Base-by-base conservation (phyloP, 2,329 filamentous ascomycete genomes). In the Acarospora socialis region DNA sequence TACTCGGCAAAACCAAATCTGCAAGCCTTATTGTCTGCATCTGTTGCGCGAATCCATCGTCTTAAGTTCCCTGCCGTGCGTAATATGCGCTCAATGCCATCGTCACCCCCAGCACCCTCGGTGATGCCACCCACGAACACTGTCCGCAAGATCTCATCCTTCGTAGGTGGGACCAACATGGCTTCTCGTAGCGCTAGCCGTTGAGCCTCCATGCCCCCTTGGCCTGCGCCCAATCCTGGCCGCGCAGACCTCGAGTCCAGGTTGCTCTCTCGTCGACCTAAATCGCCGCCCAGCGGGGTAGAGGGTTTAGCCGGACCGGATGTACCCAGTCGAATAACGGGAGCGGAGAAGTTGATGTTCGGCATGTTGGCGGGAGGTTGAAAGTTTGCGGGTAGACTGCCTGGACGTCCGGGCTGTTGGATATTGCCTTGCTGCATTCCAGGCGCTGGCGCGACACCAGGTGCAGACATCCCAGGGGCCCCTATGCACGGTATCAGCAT, bases 261-360 rank as follows among this genome's bases (percentile, higher is more conserved):
- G 22, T 55, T 54, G 38, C 54, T 54, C 32, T 71, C 65, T 40
- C 64, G 59, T 25, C 66, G 64, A 13, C 56, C 53, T 21, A 49
- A 48, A 27, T 60, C 56, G 9, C 49, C 46, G 21, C 56, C 57
- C 12, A 46, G 34, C 19, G 48, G 53, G 30, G 57, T 59, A 21
- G 56, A 49, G 16, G 75, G 63, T 49, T 82, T 82, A n/a, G 69
- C 57, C 3, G 73, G 56, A 13, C 61, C 70, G 3, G 77, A 70
- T 1, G 84, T 87, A 24, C 87, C 90, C 27, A 98, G 70, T 34
- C 90, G 81, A 50, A 98, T 95, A 38, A 95, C 84, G 35, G 87
- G 86, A 21, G 90, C 90, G 49, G 81, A 92, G 64, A 95, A 93
- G 63, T 98, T 94, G 65, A 98, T 93, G 54, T 92, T 92, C 31